These are phyloP conservation scores for Lachnellula occidentalis DNA, from an alignment of 2,329 filamentous ascomycete species.

Conservation along the genomic window DNA sequence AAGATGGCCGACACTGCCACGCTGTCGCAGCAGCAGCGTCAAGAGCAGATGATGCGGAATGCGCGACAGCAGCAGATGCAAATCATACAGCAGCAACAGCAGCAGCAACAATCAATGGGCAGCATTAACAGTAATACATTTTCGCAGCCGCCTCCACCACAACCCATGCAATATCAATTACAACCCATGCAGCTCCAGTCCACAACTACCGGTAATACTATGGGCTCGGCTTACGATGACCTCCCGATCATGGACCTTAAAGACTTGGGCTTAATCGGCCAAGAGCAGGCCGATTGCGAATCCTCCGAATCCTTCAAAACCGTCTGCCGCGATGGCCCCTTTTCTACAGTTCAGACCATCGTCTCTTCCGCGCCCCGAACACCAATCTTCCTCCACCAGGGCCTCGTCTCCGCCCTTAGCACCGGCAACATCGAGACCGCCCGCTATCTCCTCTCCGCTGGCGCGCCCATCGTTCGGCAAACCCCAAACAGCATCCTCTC, in stretches of 20 bases:
- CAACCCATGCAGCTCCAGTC: background rate
- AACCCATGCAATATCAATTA: background rate
- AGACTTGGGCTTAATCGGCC: background rate
- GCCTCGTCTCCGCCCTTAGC: background rate
- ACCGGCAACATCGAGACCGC: background rate
- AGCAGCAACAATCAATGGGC: background rate
- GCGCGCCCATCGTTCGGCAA: background rate
- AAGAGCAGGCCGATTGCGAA: background rate
- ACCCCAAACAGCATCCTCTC: background rate
- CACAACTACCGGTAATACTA: too few species aligned
- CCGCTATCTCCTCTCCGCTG: background rate
- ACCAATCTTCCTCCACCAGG: background rate
- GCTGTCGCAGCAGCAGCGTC: background rate
- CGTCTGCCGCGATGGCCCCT: background rate
- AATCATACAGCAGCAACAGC: background rate
- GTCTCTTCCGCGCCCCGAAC: background rate
- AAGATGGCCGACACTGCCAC: background rate
- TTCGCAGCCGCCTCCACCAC: background rate
- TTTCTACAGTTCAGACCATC: background rate
- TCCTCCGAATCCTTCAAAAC: background rate
- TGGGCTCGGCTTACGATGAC: background rate
- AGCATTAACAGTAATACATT: background rate
- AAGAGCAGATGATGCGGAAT: background rate
- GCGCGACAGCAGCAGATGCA: background rate
- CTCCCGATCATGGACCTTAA: background rate